phyloP scores from a whole-genome alignment of 2,329 filamentous ascomycete genomes.

The Calonectria pseudoreteaudii region DNA sequence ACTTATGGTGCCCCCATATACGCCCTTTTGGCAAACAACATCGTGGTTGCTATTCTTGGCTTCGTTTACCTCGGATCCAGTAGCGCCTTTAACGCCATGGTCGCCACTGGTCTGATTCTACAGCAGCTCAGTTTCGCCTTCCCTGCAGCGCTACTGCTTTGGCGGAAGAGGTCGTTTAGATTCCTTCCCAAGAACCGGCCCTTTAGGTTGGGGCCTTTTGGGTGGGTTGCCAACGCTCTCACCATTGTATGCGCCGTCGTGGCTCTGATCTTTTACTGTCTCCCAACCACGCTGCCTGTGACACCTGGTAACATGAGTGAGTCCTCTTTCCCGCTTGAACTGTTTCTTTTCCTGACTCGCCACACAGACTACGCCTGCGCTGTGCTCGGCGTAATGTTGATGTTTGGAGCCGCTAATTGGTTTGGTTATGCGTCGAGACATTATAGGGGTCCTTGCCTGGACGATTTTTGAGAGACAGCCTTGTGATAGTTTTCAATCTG shows the following conservation, averaged over 20 bases:
- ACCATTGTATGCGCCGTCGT: slow-evolving; percentile 19
- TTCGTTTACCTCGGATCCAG: slow-evolving; percentile 26
- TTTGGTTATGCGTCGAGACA: slow-evolving; percentile 20
- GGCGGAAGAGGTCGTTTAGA: slow-evolving; percentile 12
- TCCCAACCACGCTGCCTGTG: slow-evolving; percentile 22
- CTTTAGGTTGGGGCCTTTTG: slow-evolving; percentile 18
- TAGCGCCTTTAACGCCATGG: slow-evolving; percentile 29
- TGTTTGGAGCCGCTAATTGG: slow-evolving; percentile 15
- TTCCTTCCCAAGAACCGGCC: slow-evolving; percentile 15
- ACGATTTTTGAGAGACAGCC: slow-evolving; percentile 13
- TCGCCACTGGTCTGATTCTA: slow-evolving; percentile 22
- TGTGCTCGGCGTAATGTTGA: slow-evolving; percentile 17
- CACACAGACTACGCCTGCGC: slow-evolving; percentile 16
- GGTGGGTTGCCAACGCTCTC: slow-evolving; percentile 20
- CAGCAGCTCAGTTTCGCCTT: slow-evolving; percentile 28
- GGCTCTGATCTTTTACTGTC: slow-evolving; percentile 16
- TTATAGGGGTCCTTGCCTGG: slow-evolving; percentile 13
- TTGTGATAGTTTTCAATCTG: not conserved
- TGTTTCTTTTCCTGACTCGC: not conserved
- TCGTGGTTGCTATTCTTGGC: slow-evolving; percentile 22
- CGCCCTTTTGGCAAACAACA: slow-evolving; percentile 15
- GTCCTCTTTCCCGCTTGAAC: not conserved
- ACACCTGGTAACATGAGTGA: slow-evolving; percentile 25
- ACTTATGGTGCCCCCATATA: slow-evolving; percentile 14
- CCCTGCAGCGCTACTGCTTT: slow-evolving; percentile 18